Base-by-base conservation (phyloP, 1,139 yeast genomes). In the Taiozyma sp. region DNA sequence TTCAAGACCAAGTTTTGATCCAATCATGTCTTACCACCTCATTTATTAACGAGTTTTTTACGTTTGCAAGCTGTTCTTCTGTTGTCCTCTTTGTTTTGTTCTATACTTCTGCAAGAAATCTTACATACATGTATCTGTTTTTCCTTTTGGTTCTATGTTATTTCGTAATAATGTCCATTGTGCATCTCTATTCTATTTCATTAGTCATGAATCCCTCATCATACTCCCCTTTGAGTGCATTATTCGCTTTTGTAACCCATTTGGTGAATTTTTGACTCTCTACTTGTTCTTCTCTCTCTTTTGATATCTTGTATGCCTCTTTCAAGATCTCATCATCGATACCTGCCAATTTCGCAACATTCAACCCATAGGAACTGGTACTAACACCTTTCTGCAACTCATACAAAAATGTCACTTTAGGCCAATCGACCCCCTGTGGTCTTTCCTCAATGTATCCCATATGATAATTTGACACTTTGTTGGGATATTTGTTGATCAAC, bases 291-390 rank as follows among this genome's bases (percentile, higher is more conserved):
- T 76, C 78, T 59, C 76, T 62, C 23, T 66, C 63, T 47, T 71
- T 72, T 3, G 91, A 78, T 6, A 76, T 69, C 9, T 57, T 54
- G 52, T 63, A 70, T 0, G 95, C 95, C 2, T 65, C 62, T 2
- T 70, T 62, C 9, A 87, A 72, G 4, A 88, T 73, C 0, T 65
- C 65, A 3, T 65, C 65, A 2, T 87, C 83, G 3, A 88, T 70
- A 1, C 81, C 80, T 0, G 96, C 91, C 54, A 87, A 63, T 57
- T 77, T 79, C 1, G 96, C 96, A 46, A 87, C 93, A 61, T 88
- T 87, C 46, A 88, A 71, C 0, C 96, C 96, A 66, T 84, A 88
- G 56, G 89, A 86, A 55, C 81, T 80, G 43, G 75, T 73, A 40
- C 88, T 81, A 4, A 76, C 76, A 0, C 95, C 95, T 16, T 67